Conservation (phyloP, 192 early-diverging fungal species). For the Tieghemiomyces parasiticus region DNA sequence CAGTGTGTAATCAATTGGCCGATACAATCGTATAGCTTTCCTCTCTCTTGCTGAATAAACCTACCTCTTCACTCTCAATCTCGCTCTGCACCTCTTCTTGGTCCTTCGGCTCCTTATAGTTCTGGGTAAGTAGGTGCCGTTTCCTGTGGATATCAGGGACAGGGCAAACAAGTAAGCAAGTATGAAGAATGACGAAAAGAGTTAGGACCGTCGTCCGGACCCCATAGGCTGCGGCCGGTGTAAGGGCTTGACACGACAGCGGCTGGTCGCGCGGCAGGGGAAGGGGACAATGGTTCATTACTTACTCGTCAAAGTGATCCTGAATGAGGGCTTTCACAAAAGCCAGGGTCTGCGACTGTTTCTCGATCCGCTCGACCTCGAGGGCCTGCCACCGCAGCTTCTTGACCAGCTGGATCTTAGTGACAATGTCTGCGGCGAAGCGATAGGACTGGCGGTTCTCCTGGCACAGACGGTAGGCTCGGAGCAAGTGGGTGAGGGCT, state of each 20-base stretch:
- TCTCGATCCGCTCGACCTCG: conserved; percentile 34
- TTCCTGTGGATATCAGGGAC: too few species aligned
- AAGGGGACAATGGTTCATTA: background rate
- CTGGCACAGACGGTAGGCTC: background rate
- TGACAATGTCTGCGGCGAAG: background rate
- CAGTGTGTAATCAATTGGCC: background rate
- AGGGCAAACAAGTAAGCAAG: too few species aligned
- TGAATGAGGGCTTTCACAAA: conserved; percentile 48
- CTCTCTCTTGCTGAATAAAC: too few species aligned
- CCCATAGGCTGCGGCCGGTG: too few species aligned
- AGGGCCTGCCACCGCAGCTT: conserved; percentile 44
- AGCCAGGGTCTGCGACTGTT: conserved; percentile 38
- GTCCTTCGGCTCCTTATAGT: too few species aligned
- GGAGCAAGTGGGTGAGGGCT: background rate
- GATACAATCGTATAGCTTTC: background rate
- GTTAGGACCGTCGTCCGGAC: too few species aligned
- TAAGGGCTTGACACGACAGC: too few species aligned
- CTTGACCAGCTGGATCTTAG: background rate
- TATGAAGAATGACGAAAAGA: too few species aligned
- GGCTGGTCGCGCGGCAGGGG: background rate
- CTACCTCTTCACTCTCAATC: too few species aligned
- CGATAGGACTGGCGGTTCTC: background rate
- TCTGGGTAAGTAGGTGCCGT: too few species aligned
- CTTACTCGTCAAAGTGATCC: conserved; percentile 28
- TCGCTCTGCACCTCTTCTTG: too few species aligned